Evolutionary conservation across 768 basidiomycete species (phyloP).

Genomic region (Rhizopogon vinicolor): DNA sequence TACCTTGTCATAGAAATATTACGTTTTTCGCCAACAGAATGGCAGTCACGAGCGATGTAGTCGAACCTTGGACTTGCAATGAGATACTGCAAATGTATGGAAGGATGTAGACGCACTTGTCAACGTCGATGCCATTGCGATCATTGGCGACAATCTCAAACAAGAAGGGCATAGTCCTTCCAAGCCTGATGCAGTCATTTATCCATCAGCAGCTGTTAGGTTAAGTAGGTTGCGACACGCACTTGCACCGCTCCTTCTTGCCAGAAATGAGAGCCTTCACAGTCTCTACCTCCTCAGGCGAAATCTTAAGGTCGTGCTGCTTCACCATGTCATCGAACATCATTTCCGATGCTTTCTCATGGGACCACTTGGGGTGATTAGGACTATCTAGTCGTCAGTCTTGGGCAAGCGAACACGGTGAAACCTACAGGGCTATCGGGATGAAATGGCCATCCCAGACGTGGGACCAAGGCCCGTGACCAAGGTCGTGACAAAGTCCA

Average conservation of each 20-base stretch:
- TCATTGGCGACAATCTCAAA: conserved; percentile 86
- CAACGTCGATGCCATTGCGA: conserved; percentile 80
- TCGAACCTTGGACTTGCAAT: conserved; percentile 52
- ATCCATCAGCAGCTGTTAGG: background rate
- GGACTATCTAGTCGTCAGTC: background rate
- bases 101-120: conserved; percentile 49
- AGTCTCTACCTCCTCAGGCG: conserved; percentile 46
- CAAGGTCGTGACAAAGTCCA: conserved; percentile 80
- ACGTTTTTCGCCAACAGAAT: conserved; percentile 62
- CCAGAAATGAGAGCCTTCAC: conserved; percentile 81
- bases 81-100: background rate
- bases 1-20: conserved; percentile 46
- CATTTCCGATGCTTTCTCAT: conserved; percentile 78
- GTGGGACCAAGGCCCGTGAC: conserved; percentile 84
- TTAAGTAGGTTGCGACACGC: conserved; percentile 15
- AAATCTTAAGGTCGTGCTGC: conserved; percentile 48
- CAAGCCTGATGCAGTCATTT: conserved; percentile 11
- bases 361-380: conserved; percentile 46
- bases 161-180: conserved; percentile 61
- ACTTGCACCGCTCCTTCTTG: conserved; percentile 47
- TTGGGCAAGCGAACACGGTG: background rate
- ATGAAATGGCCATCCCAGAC: conserved; percentile 79
- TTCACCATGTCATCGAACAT: conserved; percentile 72
- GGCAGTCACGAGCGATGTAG: conserved; percentile 74
- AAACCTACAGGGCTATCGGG: conserved; percentile 56